Conservation (phyloP, 2,329 filamentous ascomycete genomes). For the Fusarium foetens region DNA sequence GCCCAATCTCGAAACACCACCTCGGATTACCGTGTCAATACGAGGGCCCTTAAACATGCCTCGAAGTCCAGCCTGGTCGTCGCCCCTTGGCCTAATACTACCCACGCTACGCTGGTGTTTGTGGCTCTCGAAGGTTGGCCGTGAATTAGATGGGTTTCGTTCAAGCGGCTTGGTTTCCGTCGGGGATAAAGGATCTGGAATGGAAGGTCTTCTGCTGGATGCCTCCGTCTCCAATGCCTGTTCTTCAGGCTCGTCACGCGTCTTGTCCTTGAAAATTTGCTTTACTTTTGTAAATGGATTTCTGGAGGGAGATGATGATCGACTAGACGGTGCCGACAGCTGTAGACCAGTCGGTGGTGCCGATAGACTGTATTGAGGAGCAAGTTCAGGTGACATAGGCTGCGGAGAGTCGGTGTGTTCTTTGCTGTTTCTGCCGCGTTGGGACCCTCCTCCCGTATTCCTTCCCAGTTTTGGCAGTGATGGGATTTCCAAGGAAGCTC, state of each 20-base stretch:
- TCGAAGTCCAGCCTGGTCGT: conserved; percentile 55
- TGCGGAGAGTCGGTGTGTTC: conserved; percentile 58
- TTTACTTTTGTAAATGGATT: conserved; percentile 68
- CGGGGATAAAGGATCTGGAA: conserved; percentile 42
- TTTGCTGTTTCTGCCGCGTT: conserved; percentile 51
- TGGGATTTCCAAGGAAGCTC: conserved; percentile 35
- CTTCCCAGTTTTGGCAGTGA: conserved; percentile 47
- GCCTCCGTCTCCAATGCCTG: conserved; percentile 50
- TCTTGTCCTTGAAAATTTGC: conserved; percentile 65
- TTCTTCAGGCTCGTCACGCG: conserved; percentile 55
- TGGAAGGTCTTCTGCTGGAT: conserved; percentile 39
- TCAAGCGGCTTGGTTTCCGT: conserved; percentile 50
- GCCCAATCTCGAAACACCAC: conserved; percentile 65
- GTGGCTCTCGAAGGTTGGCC: conserved; percentile 57
- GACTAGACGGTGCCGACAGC: conserved; percentile 70
- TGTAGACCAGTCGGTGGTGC: conserved; percentile 71
- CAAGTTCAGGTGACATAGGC: conserved; percentile 64
- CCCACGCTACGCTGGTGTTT: conserved; percentile 61
- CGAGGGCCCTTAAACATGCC: conserved; percentile 82
- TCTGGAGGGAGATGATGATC: conserved; percentile 70
- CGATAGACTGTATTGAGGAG: conserved; percentile 58
- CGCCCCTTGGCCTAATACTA: conserved; percentile 57
- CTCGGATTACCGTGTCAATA: conserved; percentile 76
- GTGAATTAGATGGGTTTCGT: conserved; percentile 41
- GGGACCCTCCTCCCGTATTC: conserved; percentile 61